phyloP scores from a whole-genome alignment of 2,329 filamentous ascomycete genomes.

The Raffaelea albimanens region DNA sequence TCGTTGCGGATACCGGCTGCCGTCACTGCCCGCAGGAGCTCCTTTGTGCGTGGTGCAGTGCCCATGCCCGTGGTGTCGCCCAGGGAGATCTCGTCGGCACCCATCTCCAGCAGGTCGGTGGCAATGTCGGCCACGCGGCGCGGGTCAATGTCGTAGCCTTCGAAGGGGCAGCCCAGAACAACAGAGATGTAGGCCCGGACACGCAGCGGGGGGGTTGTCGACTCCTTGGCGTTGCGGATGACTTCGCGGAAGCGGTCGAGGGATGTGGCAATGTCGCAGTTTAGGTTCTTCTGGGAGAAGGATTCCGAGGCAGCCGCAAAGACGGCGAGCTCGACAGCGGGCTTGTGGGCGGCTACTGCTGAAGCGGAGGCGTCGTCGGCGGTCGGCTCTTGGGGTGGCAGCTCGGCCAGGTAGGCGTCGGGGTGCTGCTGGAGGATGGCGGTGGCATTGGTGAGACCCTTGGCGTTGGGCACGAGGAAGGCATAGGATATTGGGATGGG shows the following conservation, averaged over 20 bases:
- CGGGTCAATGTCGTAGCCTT: conserved; percentile 55
- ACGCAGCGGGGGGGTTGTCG: conserved; percentile 42
- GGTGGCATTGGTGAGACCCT: conserved; percentile 58
- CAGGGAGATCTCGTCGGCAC: conserved; percentile 82
- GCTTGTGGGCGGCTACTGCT: conserved; percentile 24
- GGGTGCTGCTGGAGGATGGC: conserved; percentile 42
- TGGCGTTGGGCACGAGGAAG: conserved; percentile 70
- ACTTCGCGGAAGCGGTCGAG: conserved; percentile 61
- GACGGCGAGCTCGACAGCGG: conserved; percentile 22
- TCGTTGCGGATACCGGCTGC: conserved; percentile 59
- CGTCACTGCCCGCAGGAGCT: conserved; percentile 54
- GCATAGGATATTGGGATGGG: conserved; percentile 58
- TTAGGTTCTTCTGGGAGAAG: conserved; percentile 74
- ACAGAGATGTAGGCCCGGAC: conserved; percentile 76
- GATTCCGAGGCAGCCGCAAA: conserved; percentile 76
- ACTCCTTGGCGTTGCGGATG: conserved; percentile 57
- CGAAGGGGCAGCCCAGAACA: conserved; percentile 71
- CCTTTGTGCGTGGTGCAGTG: conserved; percentile 60
- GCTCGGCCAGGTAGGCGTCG: conserved; percentile 39
- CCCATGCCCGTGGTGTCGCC: conserved; percentile 90
- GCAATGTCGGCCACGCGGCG: conserved; percentile 57
- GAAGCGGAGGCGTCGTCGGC: conserved; percentile 6
- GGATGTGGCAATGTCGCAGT: conserved; percentile 68
- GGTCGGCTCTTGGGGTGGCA: conserved; percentile 21
- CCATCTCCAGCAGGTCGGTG: conserved; percentile 66